phyloP scores from a whole-genome alignment of 345 rosid species.

The Ricinus communis region DNA sequence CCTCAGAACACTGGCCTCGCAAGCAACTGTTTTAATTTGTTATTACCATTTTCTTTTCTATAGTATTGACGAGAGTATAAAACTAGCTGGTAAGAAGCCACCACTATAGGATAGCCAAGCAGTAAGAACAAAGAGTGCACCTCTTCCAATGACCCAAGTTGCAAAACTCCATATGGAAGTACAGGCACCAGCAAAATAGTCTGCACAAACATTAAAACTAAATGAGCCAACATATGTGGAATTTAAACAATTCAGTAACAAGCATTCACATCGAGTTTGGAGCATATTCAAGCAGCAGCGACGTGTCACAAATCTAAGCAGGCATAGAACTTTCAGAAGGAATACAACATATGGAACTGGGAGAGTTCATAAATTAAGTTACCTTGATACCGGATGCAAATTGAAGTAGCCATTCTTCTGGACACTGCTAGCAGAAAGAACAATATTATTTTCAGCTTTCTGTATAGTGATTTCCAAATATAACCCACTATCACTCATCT shows the following conservation, averaged over 20 bases:
- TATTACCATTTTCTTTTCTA: too few species aligned
- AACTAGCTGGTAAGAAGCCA: background rate
- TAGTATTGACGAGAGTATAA: background rate
- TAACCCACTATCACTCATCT: background rate
- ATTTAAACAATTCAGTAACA: background rate
- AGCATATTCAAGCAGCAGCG: background rate
- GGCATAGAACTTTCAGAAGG: background rate
- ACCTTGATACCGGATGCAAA: conserved; percentile 63
- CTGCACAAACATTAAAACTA: conserved; percentile 37
- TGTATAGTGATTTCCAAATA: background rate
- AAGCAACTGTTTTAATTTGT: background rate
- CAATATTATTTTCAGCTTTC: conserved; percentile 4
- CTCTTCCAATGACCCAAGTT: conserved; percentile 61
- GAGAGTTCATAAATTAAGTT: conserved; percentile 17
- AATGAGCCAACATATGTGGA: background rate
- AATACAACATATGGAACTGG: background rate
- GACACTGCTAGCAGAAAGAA: conserved; percentile 43
- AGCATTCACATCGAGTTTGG: background rate
- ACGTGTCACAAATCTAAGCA: background rate
- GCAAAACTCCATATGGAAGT: conserved; percentile 63
- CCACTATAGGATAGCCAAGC: conserved; percentile 1
- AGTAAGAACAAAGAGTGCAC: conserved; percentile 33
- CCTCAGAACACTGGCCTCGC: too few species aligned
- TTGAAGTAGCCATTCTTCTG: conserved; percentile 67
- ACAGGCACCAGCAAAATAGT: conserved; percentile 56